Evolutionary conservation across 768 basidiomycete genomes (phyloP), one percentile per base, ranked within the genome.

Genomic region (Auricularia sp.): DNA sequence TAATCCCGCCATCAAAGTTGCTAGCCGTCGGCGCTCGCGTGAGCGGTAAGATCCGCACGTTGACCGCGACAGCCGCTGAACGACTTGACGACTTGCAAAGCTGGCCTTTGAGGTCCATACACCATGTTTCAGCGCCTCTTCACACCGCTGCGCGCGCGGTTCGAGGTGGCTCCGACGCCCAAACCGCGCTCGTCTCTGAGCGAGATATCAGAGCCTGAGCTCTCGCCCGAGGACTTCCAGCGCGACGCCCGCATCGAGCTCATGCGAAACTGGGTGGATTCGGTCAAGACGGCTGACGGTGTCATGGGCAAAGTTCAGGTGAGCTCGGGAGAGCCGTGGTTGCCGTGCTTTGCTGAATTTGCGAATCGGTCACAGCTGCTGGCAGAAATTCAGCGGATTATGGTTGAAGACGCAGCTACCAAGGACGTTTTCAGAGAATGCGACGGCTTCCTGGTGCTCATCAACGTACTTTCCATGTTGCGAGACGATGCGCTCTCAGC

Each of bases 341-440:
- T 42, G 12, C 12, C 39, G 12, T 51, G 1, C 10, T 6, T 10
- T 16, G 16, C 23, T 21, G 36, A 18, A 47, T 42, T 65, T 36
- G 42, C 65, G 29, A 29, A 42, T 61, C 18, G 43, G 35, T 29
- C 33, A 16, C 63, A 90, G 89, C 80, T 84, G 43, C 72, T 91
- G 64, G 75, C 77, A 21, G 87, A 90, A 70, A 85, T 93, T 47
- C 83, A 84, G 63, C 78, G 84, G 16, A 83, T 87, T 29, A 79
- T 92, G 79, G 77, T 79, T 16, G 84, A 90, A 72, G 86, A 89
- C 68, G 71, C 78, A 2, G 76, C 72, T 53, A 88, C 88, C 11
- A 88, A 87, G 72, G 85, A 87, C 64, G 84, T 87, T 21, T 93
- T 93, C 72, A 80, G 91, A 3, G 88, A 91, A 70, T 77, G 88